These are phyloP conservation scores for Capronia epimyces DNA, from an alignment of 2,329 filamentous ascomycete genomes.

Conservation along the genomic window DNA sequence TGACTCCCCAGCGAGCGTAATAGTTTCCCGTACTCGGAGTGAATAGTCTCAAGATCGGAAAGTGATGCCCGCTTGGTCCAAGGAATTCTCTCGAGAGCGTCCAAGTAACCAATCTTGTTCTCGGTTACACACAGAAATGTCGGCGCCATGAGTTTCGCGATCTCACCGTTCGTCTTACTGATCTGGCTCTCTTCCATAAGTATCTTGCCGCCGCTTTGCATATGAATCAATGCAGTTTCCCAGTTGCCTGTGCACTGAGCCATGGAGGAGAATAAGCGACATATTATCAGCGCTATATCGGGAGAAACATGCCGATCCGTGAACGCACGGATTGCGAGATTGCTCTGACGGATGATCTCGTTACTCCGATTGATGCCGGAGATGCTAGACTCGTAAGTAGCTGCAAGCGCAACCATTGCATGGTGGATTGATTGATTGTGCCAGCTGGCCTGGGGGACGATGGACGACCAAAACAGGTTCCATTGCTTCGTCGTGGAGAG, in stretches of 20 bases:
- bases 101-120: background rate
- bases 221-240: conserved; percentile 12
- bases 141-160: conserved; percentile 7
- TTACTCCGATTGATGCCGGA: conserved; percentile 7
- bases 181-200: background rate
- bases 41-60: background rate
- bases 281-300: conserved; percentile 15
- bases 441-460: conserved; percentile 20
- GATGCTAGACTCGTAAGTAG: conserved; percentile 13
- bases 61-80: background rate
- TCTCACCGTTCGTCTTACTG: background rate
- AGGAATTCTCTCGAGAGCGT: background rate
- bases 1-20: conserved; percentile 1
- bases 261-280: conserved; percentile 13
- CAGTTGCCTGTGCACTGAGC: conserved; percentile 11
- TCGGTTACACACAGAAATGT: background rate
- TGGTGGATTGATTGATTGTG: conserved; percentile 12
- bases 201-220: conserved; percentile 10
- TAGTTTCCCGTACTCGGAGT: background rate
- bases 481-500: conserved; percentile 12
- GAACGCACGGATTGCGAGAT: conserved; percentile 12
- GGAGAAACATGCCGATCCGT: conserved; percentile 4
- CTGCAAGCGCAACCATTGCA: conserved; percentile 19
- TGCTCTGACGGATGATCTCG: conserved; percentile 4
- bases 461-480: conserved; percentile 12